A percentile compares a stretch with the other conserved stretches of the same genome.
Evolutionary conservation across 2,329 filamentous ascomycete genomes (phyloP).

Genomic region (Pseudogymnoascus sp.): DNA sequence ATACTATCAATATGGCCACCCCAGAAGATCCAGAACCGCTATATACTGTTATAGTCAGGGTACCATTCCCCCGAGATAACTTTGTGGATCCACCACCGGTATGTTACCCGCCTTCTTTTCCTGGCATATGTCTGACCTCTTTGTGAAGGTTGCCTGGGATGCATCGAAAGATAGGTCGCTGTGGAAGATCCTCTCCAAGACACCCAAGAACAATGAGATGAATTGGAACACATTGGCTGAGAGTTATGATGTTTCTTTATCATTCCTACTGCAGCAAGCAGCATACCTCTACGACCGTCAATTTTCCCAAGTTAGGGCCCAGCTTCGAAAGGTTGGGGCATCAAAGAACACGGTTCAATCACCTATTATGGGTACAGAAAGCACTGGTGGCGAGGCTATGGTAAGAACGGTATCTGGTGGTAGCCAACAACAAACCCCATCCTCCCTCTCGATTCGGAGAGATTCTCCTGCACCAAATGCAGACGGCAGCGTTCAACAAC

Average conservation of each 20-base stretch:
- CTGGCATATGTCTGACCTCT: constrained; percentile 12
- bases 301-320: constrained; percentile 78
- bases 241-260: constrained; percentile 70
- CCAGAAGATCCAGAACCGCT: constrained; percentile 21
- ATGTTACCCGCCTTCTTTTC: constrained; percentile 28
- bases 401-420: constrained; percentile 43
- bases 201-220: constrained; percentile 70
- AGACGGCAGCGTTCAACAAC: constrained; percentile 17
- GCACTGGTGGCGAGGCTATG: constrained; percentile 38
- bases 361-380: constrained; percentile 42
- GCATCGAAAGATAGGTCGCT: constrained; percentile 75
- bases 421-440: constrained; percentile 25
- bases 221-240: constrained; percentile 55
- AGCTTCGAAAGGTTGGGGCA: constrained; percentile 70
- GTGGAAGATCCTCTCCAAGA: constrained; percentile 82
- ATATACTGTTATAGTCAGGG: constrained; percentile 70
- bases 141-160: constrained; percentile 72
- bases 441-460: constrained; percentile 24
- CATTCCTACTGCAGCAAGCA: constrained; percentile 87
- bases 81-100: constrained; percentile 88
- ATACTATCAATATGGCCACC: neutral
- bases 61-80: constrained; percentile 79
- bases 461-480: constrained; percentile 22
- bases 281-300: constrained; percentile 91
- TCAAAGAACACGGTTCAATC: constrained; percentile 47